Conservation (phyloP, 306 rosid species). For the Quercus glauca region DNA sequence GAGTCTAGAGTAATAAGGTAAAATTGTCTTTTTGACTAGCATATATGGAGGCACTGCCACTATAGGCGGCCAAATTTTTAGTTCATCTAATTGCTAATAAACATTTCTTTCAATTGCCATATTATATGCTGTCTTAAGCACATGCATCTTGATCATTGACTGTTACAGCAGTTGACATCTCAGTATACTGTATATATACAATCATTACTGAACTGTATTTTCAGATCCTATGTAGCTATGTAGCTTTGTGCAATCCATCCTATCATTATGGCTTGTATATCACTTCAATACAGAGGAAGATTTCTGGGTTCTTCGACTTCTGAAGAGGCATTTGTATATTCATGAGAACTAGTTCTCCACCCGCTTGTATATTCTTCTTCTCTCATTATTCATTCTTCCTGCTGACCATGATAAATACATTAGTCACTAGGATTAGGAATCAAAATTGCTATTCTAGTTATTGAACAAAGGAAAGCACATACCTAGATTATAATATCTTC, state of each 20-base stretch:
- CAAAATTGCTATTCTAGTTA: neutral
- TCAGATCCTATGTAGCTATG: neutral
- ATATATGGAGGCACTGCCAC: too few relatives aligned
- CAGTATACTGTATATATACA: neutral
- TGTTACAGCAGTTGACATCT: neutral
- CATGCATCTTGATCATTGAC: neutral
- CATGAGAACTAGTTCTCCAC: slow-evolving; percentile 38
- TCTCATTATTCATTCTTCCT: neutral
- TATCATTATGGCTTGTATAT: neutral
- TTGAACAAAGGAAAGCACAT: neutral
- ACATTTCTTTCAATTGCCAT: neutral
- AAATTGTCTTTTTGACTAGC: too few relatives aligned
- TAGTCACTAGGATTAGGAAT: neutral
- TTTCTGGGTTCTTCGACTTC: neutral
- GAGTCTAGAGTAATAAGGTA: too few relatives aligned
- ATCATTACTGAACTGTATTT: neutral
- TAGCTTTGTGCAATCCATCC: neutral
- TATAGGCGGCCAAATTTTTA: too few relatives aligned
- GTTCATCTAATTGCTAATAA: too few relatives aligned
- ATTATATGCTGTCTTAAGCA: neutral
- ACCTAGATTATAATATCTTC: slow-evolving; percentile 39
- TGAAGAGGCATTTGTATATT: neutral
- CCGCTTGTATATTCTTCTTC: slow-evolving; percentile 25
- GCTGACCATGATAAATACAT: neutral
- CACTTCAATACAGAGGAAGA: neutral